These are phyloP conservation scores for Solanum boliviense DNA, from an alignment of 257 asterid genomes.

Conservation along the genomic window DNA sequence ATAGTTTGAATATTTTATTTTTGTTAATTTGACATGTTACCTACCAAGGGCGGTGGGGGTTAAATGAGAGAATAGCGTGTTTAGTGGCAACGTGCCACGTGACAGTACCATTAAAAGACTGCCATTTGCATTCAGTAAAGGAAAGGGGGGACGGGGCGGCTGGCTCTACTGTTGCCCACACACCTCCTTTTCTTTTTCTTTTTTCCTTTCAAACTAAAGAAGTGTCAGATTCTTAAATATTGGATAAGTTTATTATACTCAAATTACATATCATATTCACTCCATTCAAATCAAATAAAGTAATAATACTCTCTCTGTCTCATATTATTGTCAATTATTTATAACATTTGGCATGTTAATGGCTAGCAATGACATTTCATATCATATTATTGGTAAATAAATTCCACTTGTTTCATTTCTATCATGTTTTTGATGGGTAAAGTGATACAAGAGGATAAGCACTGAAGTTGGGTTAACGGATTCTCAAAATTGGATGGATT, in stretches of 20 bases:
- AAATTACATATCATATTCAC: not conserved
- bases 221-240: not conserved
- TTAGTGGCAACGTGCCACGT: slow-evolving; percentile 34
- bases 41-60: not conserved
- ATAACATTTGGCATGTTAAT: no score
- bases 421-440: no score
- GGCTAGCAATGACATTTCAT: no score
- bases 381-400: no score
- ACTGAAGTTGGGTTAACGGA: no score
- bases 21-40: not conserved
- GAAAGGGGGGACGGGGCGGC: slow-evolving; percentile 5
- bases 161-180: slow-evolving; percentile 5
- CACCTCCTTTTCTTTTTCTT: not conserved
- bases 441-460: no score
- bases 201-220: not conserved
- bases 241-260: not conserved
- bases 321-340: no score
- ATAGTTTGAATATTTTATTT: no score
- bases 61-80: not conserved
- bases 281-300: no score
- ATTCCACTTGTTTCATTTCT: no score
- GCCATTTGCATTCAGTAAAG: not conserved
- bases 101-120: slow-evolving; percentile 6
- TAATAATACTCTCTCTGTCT: no score
- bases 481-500: no score